Evolutionary conservation across 2,329 filamentous ascomycete species (phyloP).

Genomic region (Rutstroemia sp.): DNA sequence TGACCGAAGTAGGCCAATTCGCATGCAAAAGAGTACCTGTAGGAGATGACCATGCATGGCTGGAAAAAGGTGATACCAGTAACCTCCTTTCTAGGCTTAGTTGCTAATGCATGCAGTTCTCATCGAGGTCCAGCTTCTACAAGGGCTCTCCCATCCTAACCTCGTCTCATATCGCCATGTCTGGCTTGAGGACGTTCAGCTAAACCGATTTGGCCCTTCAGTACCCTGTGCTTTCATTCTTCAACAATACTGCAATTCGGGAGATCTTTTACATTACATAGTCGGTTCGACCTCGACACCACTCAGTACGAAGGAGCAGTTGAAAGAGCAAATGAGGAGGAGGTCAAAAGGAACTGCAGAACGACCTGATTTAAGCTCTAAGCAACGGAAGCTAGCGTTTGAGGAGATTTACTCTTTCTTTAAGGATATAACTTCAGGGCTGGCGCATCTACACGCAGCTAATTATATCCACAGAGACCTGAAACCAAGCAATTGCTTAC

Average conservation of each 20-base stretch:
- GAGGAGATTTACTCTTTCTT: constrained; percentile 98
- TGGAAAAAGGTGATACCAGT: constrained; percentile 57
- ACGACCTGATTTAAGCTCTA: constrained; percentile 30
- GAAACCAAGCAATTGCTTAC: constrained; percentile 90
- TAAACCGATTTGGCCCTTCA: constrained; percentile 80
- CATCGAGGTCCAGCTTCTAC: constrained; percentile 85
- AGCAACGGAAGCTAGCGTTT: constrained; percentile 47
- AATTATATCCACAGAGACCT: constrained; percentile 95
- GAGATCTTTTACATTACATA: constrained; percentile 83
- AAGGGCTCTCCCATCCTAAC: constrained; percentile 88
- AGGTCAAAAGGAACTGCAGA: constrained; percentile 66
- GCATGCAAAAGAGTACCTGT: constrained; percentile 97
- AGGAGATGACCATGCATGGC: constrained; percentile 87
- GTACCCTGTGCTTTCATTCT: constrained; percentile 95
- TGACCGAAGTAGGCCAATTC: constrained; percentile 53
- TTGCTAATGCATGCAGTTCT: constrained; percentile 45
- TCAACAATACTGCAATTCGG: constrained; percentile 94
- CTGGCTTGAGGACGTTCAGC: constrained; percentile 84
- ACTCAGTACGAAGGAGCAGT: constrained; percentile 64
- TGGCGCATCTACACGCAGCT: constrained; percentile 81
- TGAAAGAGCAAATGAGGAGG: constrained; percentile 81
- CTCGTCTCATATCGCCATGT: constrained; percentile 95
- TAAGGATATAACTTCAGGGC: constrained; percentile 84
- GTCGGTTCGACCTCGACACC: constrained; percentile 58
- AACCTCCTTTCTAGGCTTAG: background rate